Evolutionary conservation across 2,329 filamentous ascomycete genomes (phyloP).

Genomic region (Nannizzia gypsea): DNA sequence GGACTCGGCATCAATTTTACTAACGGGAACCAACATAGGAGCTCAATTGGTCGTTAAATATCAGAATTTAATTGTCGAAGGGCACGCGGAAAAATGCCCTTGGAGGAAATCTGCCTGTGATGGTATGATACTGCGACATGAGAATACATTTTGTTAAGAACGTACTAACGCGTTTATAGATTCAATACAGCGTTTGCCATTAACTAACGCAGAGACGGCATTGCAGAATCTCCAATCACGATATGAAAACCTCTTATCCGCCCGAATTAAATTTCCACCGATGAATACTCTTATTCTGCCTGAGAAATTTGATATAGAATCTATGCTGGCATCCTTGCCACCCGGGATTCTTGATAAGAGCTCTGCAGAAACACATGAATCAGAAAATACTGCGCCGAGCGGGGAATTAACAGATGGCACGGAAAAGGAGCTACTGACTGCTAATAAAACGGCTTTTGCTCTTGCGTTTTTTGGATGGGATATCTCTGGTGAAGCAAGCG

Average conservation of each 20-base stretch:
- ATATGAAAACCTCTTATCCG: slow-evolving; percentile 45
- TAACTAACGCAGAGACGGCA: slow-evolving; percentile 50
- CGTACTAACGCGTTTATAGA: slow-evolving; percentile 30
- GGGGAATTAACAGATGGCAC: not conserved
- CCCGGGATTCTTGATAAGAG: not conserved
- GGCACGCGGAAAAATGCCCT: slow-evolving; percentile 69
- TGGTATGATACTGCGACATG: slow-evolving; percentile 38
- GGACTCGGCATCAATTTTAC: not conserved
- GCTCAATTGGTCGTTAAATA: slow-evolving; percentile 66
- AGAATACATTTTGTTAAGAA: not conserved
- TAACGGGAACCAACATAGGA: slow-evolving; percentile 25
- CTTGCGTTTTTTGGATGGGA: slow-evolving; percentile 69
- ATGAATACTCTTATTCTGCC: slow-evolving; percentile 23
- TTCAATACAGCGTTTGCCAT: slow-evolving; percentile 53
- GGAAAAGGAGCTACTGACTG: slow-evolving; percentile 18
- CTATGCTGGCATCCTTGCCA: not conserved
- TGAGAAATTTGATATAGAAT: slow-evolving; percentile 23
- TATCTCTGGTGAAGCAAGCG: slow-evolving; percentile 37
- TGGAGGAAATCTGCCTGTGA: slow-evolving; percentile 86
- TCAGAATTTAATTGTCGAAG: slow-evolving; percentile 56
- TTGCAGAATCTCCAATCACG: slow-evolving; percentile 49
- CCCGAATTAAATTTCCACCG: slow-evolving; percentile 29
- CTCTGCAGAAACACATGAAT: not conserved
- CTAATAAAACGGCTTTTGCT: slow-evolving; percentile 53
- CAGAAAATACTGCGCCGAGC: not conserved